Evolutionary conservation across 345 rosid genomes (phyloP).

Genomic region (Trapa incisa): DNA sequence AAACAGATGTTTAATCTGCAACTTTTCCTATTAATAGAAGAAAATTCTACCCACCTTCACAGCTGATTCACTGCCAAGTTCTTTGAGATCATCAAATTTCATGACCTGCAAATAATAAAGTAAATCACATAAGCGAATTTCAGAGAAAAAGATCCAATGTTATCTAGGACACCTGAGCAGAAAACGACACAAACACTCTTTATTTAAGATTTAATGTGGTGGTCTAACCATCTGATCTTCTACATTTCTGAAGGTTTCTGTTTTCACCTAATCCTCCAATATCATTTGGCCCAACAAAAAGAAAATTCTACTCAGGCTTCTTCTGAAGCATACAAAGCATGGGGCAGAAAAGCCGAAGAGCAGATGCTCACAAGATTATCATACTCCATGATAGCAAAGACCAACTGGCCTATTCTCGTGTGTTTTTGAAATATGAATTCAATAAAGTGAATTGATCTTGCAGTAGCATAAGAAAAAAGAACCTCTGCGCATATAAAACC

Average conservation of each 20-base stretch:
- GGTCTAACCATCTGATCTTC: background rate
- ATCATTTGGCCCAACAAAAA: background rate
- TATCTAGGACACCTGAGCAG: background rate
- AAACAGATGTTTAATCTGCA: background rate
- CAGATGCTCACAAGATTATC: background rate
- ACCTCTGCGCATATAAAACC: conserved; percentile 99
- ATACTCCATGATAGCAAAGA: background rate
- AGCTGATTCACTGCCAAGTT: conserved; percentile 73
- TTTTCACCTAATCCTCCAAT: background rate
- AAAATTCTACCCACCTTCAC: conserved; percentile 46
- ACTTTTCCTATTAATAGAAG: background rate
- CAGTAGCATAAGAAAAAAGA: conserved; percentile 5
- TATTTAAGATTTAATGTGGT: background rate
- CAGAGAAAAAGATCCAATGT: conserved; percentile 6
- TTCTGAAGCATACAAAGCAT: background rate
- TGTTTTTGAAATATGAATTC: background rate
- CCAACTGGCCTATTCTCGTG: background rate
- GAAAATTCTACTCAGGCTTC: background rate
- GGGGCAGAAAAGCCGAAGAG: no score
- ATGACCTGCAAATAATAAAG: conserved; percentile 43
- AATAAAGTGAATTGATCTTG: background rate
- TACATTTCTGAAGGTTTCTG: no score
- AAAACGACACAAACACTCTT: background rate
- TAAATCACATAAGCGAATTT: background rate
- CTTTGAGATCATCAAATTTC: conserved; percentile 95